phyloP scores from a whole-genome alignment of 306 rosid species.

The Medicago lupulina region DNA sequence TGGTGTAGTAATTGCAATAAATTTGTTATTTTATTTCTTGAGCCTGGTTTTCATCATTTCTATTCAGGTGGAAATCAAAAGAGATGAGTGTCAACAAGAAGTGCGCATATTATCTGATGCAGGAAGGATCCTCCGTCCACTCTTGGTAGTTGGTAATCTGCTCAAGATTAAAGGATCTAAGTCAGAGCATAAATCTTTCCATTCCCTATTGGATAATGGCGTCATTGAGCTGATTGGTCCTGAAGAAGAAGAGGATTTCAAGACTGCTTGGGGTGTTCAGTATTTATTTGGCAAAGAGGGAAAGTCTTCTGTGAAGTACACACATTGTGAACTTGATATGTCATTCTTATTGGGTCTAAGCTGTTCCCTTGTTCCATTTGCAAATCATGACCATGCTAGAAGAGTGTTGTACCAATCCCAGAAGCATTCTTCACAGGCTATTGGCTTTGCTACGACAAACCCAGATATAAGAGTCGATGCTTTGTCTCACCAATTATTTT shows the following conservation, averaged over 20 bases:
- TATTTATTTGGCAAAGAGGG: conserved; percentile 67
- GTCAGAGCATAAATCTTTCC: conserved; percentile 59
- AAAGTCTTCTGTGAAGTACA: conserved; percentile 55
- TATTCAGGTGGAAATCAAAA: conserved; percentile 85
- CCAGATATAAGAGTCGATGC: conserved; percentile 89
- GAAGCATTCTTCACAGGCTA: conserved; percentile 96
- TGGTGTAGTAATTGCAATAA: conserved; percentile 18
- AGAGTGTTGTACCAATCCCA: conserved; percentile 92
- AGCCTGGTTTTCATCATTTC: conserved; percentile 30
- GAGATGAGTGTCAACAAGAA: conserved; percentile 74
- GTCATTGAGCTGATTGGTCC: conserved; percentile 84
- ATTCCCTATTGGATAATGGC: conserved; percentile 70
- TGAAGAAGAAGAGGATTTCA: conserved; percentile 97
- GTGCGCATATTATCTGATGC: conserved; percentile 87
- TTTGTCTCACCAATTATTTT: conserved; percentile 77
- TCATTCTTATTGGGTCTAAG: conserved; percentile 86
- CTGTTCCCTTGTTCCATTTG: conserved; percentile 84
- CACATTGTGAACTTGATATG: conserved; percentile 96
- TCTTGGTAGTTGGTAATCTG: conserved; percentile 79
- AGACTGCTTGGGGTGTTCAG: conserved; percentile 77
- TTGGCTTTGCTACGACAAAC: conserved; percentile 79
- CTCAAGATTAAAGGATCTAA: conserved; percentile 61
- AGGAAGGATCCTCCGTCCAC: conserved; percentile 95
- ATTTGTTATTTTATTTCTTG: conserved; percentile 25
- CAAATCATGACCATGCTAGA: conserved; percentile 96